A percentile compares a stretch with the other conserved stretches of the same genome.
Conservation (phyloP, 2,329 filamentous ascomycete species). For the Conoideocrella luteorostrata region DNA sequence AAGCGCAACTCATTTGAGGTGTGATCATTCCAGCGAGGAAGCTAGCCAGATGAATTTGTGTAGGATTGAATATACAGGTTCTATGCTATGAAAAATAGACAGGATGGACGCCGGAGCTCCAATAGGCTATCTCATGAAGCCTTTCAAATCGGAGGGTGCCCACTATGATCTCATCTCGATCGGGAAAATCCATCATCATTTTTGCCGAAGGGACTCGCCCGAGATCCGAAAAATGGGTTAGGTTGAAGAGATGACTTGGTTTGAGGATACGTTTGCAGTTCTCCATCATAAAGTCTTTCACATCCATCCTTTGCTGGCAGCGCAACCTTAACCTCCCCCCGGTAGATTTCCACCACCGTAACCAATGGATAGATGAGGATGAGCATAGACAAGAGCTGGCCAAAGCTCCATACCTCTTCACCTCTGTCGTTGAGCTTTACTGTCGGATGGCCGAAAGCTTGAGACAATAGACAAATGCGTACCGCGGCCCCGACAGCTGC, state of each 20-base stretch:
- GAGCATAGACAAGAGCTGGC: conserved; percentile 53
- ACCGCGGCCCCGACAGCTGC: conserved; percentile 54
- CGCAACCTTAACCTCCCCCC: conserved; percentile 41
- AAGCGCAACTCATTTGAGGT: no score
- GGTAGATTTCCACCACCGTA: conserved; percentile 51
- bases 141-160: not conserved
- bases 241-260: conserved; percentile 32
- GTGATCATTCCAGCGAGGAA: no score
- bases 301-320: conserved; percentile 34
- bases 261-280: conserved; percentile 27
- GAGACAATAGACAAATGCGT: conserved; percentile 49
- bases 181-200: not conserved
- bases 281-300: conserved; percentile 32
- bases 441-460: conserved; percentile 52
- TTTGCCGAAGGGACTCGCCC: not conserved
- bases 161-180: not conserved
- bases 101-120: no score
- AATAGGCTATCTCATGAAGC: not conserved
- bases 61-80: no score
- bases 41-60: no score
- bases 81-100: no score
- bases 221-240: conserved; percentile 36
- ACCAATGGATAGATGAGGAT: conserved; percentile 55
- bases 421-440: conserved; percentile 43
- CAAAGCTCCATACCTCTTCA: conserved; percentile 57